Conservation (phyloP, 331 rosid genomes). For the Quercus tomentella region DNA sequence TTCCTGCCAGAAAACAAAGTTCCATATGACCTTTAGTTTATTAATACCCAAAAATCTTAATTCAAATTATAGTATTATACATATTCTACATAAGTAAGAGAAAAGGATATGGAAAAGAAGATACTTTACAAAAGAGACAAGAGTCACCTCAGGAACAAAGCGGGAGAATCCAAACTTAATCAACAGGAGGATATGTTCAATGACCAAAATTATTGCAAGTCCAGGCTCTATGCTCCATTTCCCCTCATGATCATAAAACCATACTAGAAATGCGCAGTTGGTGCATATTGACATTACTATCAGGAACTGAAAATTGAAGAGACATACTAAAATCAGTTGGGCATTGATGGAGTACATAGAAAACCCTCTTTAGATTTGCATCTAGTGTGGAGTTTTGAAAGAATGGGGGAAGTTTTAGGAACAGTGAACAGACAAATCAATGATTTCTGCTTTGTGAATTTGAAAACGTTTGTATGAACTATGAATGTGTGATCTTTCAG, state of each 20-base stretch:
- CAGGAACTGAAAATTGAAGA: constrained; percentile 58
- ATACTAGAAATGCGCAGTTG: constrained; percentile 86
- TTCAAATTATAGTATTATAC: neutral
- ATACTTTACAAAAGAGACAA: neutral
- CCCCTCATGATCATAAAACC: constrained; percentile 89
- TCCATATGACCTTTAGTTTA: neutral
- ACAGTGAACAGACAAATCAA: neutral
- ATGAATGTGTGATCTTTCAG: neutral
- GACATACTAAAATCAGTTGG: constrained; percentile 18
- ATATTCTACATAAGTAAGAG: constrained; percentile 1
- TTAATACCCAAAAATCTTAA: neutral
- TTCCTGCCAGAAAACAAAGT: constrained; percentile 52
- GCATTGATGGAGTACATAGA: neutral
- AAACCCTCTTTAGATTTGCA: neutral
- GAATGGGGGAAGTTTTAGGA: neutral
- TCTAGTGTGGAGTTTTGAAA: neutral
- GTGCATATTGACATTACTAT: constrained; percentile 85
- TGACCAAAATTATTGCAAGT: constrained; percentile 81
- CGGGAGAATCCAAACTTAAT: constrained; percentile 90
- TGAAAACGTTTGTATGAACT: neutral
- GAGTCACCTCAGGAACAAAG: constrained; percentile 74
- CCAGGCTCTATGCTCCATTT: constrained; percentile 99
- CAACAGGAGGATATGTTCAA: constrained; percentile 84
- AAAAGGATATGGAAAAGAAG: neutral
- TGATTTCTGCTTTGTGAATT: neutral